Evolutionary conservation across 148 eudicot genomes (phyloP), one percentile per base, ranked within the genome.

Genomic region (Polygonum maritimum): DNA sequence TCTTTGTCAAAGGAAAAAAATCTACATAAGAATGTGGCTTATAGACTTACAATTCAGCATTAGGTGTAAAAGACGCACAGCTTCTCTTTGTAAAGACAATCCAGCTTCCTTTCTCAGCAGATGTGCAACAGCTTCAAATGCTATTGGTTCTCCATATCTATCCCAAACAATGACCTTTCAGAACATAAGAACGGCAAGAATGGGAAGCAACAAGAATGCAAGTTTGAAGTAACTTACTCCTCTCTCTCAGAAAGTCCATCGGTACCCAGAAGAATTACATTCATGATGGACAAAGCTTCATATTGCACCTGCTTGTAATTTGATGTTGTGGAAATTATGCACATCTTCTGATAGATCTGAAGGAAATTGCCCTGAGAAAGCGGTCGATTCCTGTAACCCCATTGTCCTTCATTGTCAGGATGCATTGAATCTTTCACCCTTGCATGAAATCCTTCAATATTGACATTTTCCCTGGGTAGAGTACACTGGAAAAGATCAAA

Each of bases 391-490:
- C 83, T 77, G 69, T 78, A 22, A 62, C 60, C 65, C 62, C 38
- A 51, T 18, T 39, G 44, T 31, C 72, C 76, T 33, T 52, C 51
- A 39, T 21, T 35, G 16, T 73, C 65, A 22, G 73, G 63, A 69
- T 16, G 48, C 71, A 60, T 75, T 39, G 73, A 75, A 51, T 40
- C 75, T 55, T 65, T 40, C 26, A 67, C 52, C 18, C 35, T 76
- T 48, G 84, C 81, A 54, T 74, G 75, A 80, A 78, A 52, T 36
- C 80, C 86, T 82, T 87, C 88, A 49, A 87, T 82, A 83, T 78
- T 77, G 83, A 88, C 82, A 90, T 86, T 89, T 79, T 89, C 92
- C 97, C 98, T 94, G 98, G 84, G 87, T 82, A 89, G 81, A 88
- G 92, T 76, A 91, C 88, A 93, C 94, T 88, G 92, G 92, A 86